Conservation (phyloP, 2,329 filamentous ascomycete species). For the Fusarium nematophilum region DNA sequence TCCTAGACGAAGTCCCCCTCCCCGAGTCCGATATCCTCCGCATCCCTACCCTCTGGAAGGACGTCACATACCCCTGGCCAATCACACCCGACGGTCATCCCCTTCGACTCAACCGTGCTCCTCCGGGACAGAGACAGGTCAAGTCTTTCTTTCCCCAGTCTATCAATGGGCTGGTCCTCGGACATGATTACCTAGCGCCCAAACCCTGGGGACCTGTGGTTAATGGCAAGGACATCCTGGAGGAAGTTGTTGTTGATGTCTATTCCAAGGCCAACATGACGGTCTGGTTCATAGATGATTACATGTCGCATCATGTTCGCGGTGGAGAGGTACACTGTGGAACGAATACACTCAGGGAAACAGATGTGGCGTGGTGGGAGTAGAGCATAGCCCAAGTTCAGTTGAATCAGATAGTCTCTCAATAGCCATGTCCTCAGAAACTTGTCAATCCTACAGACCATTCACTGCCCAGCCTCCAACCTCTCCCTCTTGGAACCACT, state of each 20-base stretch:
- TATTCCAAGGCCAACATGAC: constrained; percentile 32
- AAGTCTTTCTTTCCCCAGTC: constrained; percentile 30
- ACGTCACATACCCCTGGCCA: constrained; percentile 1
- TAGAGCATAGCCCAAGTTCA: too few relatives aligned
- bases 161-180: constrained; percentile 40
- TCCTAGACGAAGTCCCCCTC: constrained; percentile 39
- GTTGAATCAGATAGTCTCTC: too few relatives aligned
- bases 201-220: constrained; percentile 34
- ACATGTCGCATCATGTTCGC: constrained; percentile 36
- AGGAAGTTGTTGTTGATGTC: background rate
- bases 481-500: constrained; percentile 14
- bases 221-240: too few relatives aligned
- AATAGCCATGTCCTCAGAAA: too few relatives aligned
- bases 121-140: constrained; percentile 8
- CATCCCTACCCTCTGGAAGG: constrained; percentile 36
- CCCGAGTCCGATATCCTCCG: constrained; percentile 34
- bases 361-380: constrained; percentile 39
- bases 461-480: background rate
- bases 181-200: constrained; percentile 33
- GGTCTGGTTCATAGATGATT: constrained; percentile 38
- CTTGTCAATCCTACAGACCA: too few relatives aligned
- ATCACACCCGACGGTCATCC: background rate
- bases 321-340: constrained; percentile 42
- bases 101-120: background rate
- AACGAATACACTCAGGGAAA: constrained; percentile 37